A percentile compares a stretch with the other conserved stretches of the same genome.
Conservation (phyloP, 164 flowering plant species). For the Dillenia turbinata region DNA sequence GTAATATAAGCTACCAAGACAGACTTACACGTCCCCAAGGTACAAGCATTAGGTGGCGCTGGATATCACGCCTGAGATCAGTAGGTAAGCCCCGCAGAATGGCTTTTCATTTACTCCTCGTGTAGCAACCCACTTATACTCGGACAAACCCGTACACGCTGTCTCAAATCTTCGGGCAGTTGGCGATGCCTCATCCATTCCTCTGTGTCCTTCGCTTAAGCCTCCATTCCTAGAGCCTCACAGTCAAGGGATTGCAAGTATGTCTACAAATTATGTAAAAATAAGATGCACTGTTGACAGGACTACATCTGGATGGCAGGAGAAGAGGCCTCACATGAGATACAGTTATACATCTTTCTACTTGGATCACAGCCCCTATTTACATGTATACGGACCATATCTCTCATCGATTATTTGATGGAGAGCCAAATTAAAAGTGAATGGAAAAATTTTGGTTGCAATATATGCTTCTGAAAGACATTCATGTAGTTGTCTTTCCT, state of each 20-base stretch:
- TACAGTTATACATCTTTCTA: too few relatives aligned
- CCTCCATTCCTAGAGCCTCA: conserved; percentile 95
- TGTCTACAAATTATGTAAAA: conserved; percentile 42
- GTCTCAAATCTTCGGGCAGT: conserved; percentile 67
- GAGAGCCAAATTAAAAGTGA: too few relatives aligned
- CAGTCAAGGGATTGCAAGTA: conserved; percentile 90
- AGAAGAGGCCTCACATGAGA: too few relatives aligned
- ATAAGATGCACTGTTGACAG: background rate
- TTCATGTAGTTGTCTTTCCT: too few relatives aligned
- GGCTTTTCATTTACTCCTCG: conserved; percentile 86
- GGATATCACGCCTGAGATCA: conserved; percentile 92
- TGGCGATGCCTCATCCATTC: conserved; percentile 98
- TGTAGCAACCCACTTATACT: conserved; percentile 95
- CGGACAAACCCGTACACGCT: conserved; percentile 78
- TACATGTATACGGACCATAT: too few relatives aligned
- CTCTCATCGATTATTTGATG: too few relatives aligned
- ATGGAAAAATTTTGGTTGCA: too few relatives aligned
- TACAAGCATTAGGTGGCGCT: conserved; percentile 86
- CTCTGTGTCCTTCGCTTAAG: conserved; percentile 89
- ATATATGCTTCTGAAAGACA: too few relatives aligned
- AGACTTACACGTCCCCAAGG: conserved; percentile 83
- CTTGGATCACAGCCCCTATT: too few relatives aligned
- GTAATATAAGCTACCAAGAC: background rate
- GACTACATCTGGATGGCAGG: too few relatives aligned
- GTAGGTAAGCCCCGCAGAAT: conserved; percentile 63